Percentiles rank a stretch among this genome's conserved stretches.
Evolutionary conservation across 352 stramenopile species (phyloP).

Genomic region (Globisporangium acanthophoron): DNA sequence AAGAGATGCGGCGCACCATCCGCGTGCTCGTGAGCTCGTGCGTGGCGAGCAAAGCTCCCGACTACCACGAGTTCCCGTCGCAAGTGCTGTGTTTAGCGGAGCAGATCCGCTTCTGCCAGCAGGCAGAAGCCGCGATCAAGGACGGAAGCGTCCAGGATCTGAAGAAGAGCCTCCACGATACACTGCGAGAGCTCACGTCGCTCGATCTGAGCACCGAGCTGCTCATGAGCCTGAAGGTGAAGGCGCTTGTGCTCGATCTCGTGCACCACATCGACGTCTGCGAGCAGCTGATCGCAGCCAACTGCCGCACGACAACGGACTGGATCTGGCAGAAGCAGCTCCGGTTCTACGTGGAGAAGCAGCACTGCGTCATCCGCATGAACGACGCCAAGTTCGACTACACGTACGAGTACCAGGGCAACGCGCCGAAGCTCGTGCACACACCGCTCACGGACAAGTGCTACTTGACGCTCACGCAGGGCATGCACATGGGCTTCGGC

Average conservation of each 20-base stretch:
- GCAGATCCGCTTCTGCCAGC: constrained; percentile 89
- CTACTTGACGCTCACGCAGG: constrained; percentile 93
- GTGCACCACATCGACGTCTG: constrained; percentile 95
- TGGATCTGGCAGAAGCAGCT: constrained; percentile 95
- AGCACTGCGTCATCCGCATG: constrained; percentile 58
- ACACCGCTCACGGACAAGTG: constrained; percentile 94
- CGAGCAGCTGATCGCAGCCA: constrained; percentile 73
- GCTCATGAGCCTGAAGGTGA: constrained; percentile 92
- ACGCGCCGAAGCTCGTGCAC: constrained; percentile 90
- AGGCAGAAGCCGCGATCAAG: constrained; percentile 84
- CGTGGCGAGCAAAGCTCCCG: constrained; percentile 60
- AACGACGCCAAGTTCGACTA: constrained; percentile 87
- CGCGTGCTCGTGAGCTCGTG: constrained; percentile 71
- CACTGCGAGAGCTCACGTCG: constrained; percentile 63
- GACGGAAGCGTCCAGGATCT: constrained; percentile 62
- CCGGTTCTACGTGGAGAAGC: constrained; percentile 85
- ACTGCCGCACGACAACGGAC: constrained; percentile 49
- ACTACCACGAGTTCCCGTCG: constrained; percentile 88
- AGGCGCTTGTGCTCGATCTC: constrained; percentile 92
- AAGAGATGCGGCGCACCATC: constrained; percentile 90
- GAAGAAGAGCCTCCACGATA: constrained; percentile 62
- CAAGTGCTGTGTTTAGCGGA: constrained; percentile 91
- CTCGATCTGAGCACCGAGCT: constrained; percentile 84
- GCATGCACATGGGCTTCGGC: constrained; percentile 91
- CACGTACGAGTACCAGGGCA: constrained; percentile 95